Evolutionary conservation across 768 basidiomycete species (phyloP), one percentile per base, ranked within the genome.

Genomic region (Leccinum arenicola): DNA sequence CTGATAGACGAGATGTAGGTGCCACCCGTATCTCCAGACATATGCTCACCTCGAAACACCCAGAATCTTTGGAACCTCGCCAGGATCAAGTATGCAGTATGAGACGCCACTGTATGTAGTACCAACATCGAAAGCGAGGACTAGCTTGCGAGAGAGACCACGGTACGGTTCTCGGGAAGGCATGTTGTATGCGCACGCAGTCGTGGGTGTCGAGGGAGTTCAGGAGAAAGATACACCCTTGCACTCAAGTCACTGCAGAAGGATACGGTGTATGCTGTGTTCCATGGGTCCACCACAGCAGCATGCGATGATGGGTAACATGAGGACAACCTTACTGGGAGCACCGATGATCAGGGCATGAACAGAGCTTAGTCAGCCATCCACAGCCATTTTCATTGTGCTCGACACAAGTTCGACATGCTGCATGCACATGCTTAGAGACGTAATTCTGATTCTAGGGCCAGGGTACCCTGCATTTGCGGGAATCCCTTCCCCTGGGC

Each of bases 121-220:
- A 17, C 49, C 49, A n/a, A 50, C 49, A 1, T 50, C 49, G 47
- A 80, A 76, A 10, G 77, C 78, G 14, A 80, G 64, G 0, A 80
- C 76, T 2, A 80, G 58, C 54, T 79, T 80, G 61, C 79, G 73
- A 19, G 63, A 61, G 0, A 56, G 58, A 2, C 81, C 81, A n/a
- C 63, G 54, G 59, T 76, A 82, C 1, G 70, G 69, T 36, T 74
- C 43, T 27, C 67, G 52, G 11, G 68, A 52, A 3, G 64, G 6
- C 75, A 75, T 76, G 58, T 23, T 62, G 59, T 21, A 12, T 40
- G 19, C 9, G 9, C 3, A 33, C 2, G 51, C 27, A 47, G 35
- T 48, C 25, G 48, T 25, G 25, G 4, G 48, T 14, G 49, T 50
- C 19, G 10, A 14, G 9, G 23, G 7, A 48, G 15, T 14, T 23